Percentiles rank a stretch among this genome's conserved stretches.
These are phyloP conservation scores for Stephania cephalantha DNA, from an alignment of 164 flowering plant species.

Conservation along the genomic window DNA sequence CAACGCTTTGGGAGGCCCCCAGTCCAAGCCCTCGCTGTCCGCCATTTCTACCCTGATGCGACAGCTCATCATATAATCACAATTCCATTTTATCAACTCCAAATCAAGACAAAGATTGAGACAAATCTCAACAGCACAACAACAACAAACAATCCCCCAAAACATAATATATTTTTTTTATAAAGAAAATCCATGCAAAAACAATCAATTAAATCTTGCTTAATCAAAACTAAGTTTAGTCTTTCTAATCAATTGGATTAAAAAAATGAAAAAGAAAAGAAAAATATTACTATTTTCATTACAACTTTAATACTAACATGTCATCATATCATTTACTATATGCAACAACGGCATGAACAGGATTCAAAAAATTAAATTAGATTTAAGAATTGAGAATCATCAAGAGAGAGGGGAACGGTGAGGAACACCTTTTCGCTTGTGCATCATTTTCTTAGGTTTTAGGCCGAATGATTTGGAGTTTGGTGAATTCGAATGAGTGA, in stretches of 20 bases:
- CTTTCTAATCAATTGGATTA: too few relatives aligned
- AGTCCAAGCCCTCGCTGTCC: neutral
- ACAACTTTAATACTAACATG: neutral
- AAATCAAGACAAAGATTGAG: neutral
- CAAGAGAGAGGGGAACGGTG: constrained; percentile 36
- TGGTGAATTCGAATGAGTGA: too few relatives aligned
- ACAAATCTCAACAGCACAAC: neutral
- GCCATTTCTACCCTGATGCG: neutral
- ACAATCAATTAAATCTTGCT: too few relatives aligned
- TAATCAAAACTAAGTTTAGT: too few relatives aligned
- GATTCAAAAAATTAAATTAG: neutral
- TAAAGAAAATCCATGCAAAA: too few relatives aligned
- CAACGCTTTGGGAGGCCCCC: neutral
- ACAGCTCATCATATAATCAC: neutral
- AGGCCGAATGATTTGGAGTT: constrained; percentile 9
- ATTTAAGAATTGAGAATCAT: neutral
- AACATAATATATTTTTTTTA: too few relatives aligned
- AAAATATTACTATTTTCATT: neutral
- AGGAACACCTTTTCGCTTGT: constrained; percentile 47
- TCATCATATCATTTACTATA: neutral
- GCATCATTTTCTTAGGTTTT: constrained; percentile 35
- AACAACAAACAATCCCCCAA: neutral
- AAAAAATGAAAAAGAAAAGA: neutral
- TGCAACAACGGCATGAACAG: neutral
- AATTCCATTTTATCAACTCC: neutral